phyloP scores from a whole-genome alignment of 495 filamentous ascomycete genomes.

The Stereocaulon alpinum region DNA sequence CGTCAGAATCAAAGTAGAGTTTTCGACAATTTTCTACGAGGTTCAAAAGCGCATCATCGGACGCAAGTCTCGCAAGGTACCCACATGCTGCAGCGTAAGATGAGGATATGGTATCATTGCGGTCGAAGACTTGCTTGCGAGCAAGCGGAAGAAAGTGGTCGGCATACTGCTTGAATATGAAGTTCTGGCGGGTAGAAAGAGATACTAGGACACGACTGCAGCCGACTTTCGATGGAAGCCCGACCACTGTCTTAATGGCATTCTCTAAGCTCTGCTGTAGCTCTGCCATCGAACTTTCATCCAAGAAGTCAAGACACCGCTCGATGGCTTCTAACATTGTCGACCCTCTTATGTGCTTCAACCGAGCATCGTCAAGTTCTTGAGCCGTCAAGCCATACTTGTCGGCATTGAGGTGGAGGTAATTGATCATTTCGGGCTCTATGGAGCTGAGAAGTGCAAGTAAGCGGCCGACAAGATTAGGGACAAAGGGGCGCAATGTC shows the following conservation, averaged over 20 bases:
- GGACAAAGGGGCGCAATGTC: conserved; percentile 66
- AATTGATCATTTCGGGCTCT: conserved; percentile 80
- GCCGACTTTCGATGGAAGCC: conserved; percentile 86
- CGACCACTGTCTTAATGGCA: conserved; percentile 74
- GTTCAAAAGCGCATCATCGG: conserved; percentile 55
- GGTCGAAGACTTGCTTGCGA: conserved; percentile 70
- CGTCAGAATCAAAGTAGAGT: conserved; percentile 72
- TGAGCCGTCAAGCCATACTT: conserved; percentile 79
- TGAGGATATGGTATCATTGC: conserved; percentile 80
- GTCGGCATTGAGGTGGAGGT: conserved; percentile 77
- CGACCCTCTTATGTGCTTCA: conserved; percentile 68
- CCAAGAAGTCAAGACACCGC: conserved; percentile 74
- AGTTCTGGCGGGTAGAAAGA: conserved; percentile 66
- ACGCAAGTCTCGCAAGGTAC: conserved; percentile 68
- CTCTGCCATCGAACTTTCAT: conserved; percentile 60
- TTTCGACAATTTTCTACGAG: conserved; percentile 55
- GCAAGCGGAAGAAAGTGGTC: conserved; percentile 67
- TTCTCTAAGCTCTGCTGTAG: conserved; percentile 61
- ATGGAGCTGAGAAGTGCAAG: conserved; percentile 72
- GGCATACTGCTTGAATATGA: conserved; percentile 65
- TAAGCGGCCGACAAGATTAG: conserved; percentile 69
- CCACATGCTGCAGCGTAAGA: conserved; percentile 79
- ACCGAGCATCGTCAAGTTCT: conserved; percentile 72
- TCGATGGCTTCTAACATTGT: conserved; percentile 92
- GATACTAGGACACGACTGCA: conserved; percentile 71